Conservation (phyloP, 2,329 filamentous ascomycete genomes). For the Chaetomium globosum region DNA sequence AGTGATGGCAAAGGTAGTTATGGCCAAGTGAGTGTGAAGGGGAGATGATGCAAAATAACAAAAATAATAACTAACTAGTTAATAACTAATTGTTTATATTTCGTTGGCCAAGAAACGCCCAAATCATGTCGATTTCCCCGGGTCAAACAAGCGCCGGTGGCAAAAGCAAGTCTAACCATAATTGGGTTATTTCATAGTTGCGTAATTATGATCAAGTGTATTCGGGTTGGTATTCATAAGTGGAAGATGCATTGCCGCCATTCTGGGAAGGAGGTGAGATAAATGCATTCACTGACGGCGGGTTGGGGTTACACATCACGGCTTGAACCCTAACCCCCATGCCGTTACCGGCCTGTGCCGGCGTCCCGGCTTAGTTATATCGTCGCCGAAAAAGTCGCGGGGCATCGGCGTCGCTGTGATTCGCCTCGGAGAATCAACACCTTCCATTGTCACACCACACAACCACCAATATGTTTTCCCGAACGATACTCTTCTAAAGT, state of each 20-base stretch:
- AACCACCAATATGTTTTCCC: constrained; percentile 29
- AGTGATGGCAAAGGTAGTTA: no score
- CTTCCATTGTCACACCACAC: not conserved
- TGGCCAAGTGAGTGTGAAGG: not conserved
- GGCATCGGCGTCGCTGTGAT: not conserved
- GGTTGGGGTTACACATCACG: not conserved
- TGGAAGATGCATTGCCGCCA: not conserved
- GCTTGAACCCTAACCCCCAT: constrained; percentile 26
- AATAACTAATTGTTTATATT: not conserved
- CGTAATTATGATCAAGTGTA: not conserved
- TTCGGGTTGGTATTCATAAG: not conserved
- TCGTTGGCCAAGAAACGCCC: not conserved
- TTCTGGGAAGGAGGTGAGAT: not conserved
- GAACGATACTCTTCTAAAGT: constrained; percentile 35
- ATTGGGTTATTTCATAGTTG: not conserved
- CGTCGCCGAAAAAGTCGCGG: constrained; percentile 28
- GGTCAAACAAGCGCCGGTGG: not conserved
- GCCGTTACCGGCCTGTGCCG: not conserved
- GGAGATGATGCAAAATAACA: not conserved
- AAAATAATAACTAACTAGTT: not conserved
- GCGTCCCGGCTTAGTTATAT: constrained; percentile 19
- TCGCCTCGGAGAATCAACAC: constrained; percentile 1
- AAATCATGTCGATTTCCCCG: not conserved
- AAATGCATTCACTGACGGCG: not conserved
- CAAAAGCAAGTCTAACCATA: not conserved